phyloP scores from a whole-genome alignment of 2,329 filamentous ascomycete genomes.

The Colletotrichum tabaci region DNA sequence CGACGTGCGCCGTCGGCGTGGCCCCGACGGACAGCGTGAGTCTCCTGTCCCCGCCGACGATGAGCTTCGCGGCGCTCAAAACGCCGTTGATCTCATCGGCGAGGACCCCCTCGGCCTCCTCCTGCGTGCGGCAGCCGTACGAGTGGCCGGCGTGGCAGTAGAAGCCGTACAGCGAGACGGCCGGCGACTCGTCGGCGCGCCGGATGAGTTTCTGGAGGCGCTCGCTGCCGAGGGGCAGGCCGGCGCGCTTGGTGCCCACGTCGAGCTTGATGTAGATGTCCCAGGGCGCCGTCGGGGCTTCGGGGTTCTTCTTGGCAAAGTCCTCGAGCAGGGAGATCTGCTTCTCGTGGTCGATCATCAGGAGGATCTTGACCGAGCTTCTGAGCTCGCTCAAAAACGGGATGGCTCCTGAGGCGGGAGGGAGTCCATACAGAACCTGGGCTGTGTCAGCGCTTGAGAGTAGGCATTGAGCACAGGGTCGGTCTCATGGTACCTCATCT shows the following conservation, averaged over 20 bases:
- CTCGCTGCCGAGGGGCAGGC: conserved; percentile 48
- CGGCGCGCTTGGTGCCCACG: conserved; percentile 54
- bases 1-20: conserved; percentile 56
- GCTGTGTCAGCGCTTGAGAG: background rate
- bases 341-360: conserved; percentile 56
- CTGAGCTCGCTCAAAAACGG: conserved; percentile 49
- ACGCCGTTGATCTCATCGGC: conserved; percentile 51
- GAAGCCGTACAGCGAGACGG: conserved; percentile 53
- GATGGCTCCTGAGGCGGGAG: conserved; percentile 54
- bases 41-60: conserved; percentile 45
- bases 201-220: conserved; percentile 48
- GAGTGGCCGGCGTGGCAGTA: conserved; percentile 58
- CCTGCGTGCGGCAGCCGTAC: conserved; percentile 50
- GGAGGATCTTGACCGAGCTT: conserved; percentile 49
- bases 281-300: conserved; percentile 46
- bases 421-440: conserved; percentile 57
- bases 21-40: conserved; percentile 53
- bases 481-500: conserved; percentile 36
- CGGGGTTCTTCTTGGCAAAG: conserved; percentile 19
- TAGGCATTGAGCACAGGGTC: too few species aligned
- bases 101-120: conserved; percentile 51
- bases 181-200: conserved; percentile 47
- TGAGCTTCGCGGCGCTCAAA: conserved; percentile 49
- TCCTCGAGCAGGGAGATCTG: conserved; percentile 51
- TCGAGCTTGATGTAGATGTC: conserved; percentile 56